Evolutionary conservation across 2,329 filamentous ascomycete genomes (phyloP), one percentile per base, ranked within the genome.

Genomic region (Chalaropsis ovoidea): DNA sequence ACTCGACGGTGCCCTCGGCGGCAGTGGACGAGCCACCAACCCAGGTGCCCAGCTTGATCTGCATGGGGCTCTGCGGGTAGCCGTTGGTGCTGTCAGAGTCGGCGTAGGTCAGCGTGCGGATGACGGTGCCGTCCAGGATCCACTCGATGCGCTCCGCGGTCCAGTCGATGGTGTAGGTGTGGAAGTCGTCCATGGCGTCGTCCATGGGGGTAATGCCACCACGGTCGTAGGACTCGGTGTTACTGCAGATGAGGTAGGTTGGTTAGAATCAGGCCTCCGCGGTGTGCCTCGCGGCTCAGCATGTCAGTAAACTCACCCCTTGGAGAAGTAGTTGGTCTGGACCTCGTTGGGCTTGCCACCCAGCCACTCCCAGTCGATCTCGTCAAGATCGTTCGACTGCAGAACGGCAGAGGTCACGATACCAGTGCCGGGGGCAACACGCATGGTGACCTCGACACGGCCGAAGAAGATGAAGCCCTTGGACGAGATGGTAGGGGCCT

Each of bases 401-500:
- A 99, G 79, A 52, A 97, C 90, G 49, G 89, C 82, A 69, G 88
- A 92, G 77, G 91, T 96, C 69, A 99, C 89, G 69, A 99, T 88
- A 70, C 94, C 94, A 6, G 79, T 80, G 54, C 93, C 94, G 2
- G 87, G 82, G 31, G 94, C 87, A 47, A 88, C 87, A 76, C 91
- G 87, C 72, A 95, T 78, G 39, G 83, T 84, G 68, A 90, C 84
- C 65, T 95, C 88, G 71, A 96, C 83, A 72, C 86, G 86, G 69
- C 94, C 94, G 75, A 96, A 97, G 89, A 97, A 96, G 75, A 99
- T 90, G 81, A 95, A 97, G 82, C 91, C 92, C 72, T 85, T 81
- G 66, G 83, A 83, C 72, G 80, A 81, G 75, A 95, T 90, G 42
- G 88, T 90, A 45, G 90, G 86, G 61, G 82, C 84, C 63, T 90